These are phyloP conservation scores for Puccinia triticina DNA, from an alignment of 1,284 basidiomycete species.

Conservation along the genomic window DNA sequence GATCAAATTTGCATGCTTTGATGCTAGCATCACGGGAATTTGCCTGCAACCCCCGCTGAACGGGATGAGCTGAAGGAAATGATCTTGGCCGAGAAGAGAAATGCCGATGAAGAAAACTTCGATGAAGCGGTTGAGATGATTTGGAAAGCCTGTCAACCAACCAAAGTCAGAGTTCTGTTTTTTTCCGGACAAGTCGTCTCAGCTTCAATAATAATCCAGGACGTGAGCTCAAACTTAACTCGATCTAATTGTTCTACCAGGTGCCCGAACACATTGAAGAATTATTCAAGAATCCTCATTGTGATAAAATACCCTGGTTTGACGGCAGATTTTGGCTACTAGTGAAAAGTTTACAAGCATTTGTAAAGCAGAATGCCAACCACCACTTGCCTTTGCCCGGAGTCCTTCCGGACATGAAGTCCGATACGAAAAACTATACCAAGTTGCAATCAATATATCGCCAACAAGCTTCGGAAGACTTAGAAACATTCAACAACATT, in stretches of 20 bases:
- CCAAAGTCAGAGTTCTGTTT: slow-evolving; percentile 62
- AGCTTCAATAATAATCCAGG: too few species aligned
- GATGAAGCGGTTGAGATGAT: slow-evolving; percentile 76
- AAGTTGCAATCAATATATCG: slow-evolving; percentile 78
- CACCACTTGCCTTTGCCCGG: slow-evolving; percentile 68
- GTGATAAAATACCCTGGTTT: slow-evolving; percentile 60
- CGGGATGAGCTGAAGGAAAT: slow-evolving; percentile 76
- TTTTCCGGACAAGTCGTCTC: slow-evolving; percentile 63
- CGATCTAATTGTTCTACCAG: slow-evolving; percentile 56
- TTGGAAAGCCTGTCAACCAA: slow-evolving; percentile 67
- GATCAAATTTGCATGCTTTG: slow-evolving; percentile 29
- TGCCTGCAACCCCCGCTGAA: slow-evolving; percentile 71
- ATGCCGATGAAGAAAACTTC: slow-evolving; percentile 90
- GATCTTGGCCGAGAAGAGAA: slow-evolving; percentile 68
- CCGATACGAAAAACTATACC: slow-evolving; percentile 80
- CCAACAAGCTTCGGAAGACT: slow-evolving; percentile 71
- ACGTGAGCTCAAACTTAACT: not conserved
- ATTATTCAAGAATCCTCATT: slow-evolving; percentile 70
- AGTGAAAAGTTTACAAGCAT: slow-evolving; percentile 73
- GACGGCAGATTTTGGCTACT: slow-evolving; percentile 81
- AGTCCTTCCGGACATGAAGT: slow-evolving; percentile 93
- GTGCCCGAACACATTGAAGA: slow-evolving; percentile 70
- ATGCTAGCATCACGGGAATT: slow-evolving; percentile 68
- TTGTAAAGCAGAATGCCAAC: slow-evolving; percentile 64
- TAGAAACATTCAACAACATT: slow-evolving; percentile 64